These are phyloP conservation scores for Phytomonas sp. DNA, from an alignment of 208 protist species.

Conservation along the genomic window DNA sequence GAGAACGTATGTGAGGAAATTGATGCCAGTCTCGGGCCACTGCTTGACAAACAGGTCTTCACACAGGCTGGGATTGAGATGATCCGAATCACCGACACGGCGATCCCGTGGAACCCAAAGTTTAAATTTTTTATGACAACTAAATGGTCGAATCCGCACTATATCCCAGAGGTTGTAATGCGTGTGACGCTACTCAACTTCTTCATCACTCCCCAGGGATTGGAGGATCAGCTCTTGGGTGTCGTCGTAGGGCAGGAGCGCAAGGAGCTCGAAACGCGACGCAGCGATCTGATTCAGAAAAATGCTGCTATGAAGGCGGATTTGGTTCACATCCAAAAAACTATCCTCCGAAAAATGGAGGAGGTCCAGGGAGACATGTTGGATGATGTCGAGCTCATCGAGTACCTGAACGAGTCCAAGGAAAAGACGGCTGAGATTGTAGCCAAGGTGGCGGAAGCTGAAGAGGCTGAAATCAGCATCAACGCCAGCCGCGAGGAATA, in stretches of 20 bases:
- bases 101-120: constrained; percentile 93
- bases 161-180: constrained; percentile 95
- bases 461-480: constrained; percentile 95
- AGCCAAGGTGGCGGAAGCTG: constrained; percentile 91
- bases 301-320: constrained; percentile 96
- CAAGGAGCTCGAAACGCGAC: constrained; percentile 94
- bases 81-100: constrained; percentile 96
- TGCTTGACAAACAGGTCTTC: constrained; percentile 94
- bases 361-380: constrained; percentile 94
- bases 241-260: constrained; percentile 96
- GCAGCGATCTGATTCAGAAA: constrained; percentile 91
- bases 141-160: constrained; percentile 96
- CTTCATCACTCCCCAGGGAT: constrained; percentile 95
- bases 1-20: constrained; percentile 95
- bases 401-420: constrained; percentile 94
- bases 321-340: constrained; percentile 93
- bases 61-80: constrained; percentile 88
- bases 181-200: constrained; percentile 99
- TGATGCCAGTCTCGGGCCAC: constrained; percentile 93
- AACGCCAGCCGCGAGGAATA: constrained; percentile 95
- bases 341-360: constrained; percentile 94
- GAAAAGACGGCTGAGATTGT: constrained; percentile 91
- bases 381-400: constrained; percentile 96
- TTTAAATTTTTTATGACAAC: constrained; percentile 99
- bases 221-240: constrained; percentile 98